phyloP scores from a whole-genome alignment of 1,284 basidiomycete genomes.

The Rhodotorula mucilaginosa region DNA sequence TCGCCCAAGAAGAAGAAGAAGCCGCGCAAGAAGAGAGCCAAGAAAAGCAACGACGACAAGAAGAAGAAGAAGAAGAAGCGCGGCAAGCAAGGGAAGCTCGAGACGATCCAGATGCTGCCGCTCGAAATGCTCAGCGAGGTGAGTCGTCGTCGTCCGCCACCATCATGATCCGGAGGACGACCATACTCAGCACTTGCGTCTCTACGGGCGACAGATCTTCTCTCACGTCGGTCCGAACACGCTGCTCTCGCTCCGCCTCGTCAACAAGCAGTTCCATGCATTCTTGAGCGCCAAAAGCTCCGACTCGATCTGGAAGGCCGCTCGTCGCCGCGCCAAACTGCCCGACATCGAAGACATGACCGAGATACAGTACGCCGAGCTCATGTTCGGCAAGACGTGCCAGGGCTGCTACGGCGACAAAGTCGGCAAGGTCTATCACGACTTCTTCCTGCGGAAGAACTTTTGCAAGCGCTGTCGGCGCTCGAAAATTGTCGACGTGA shows the following conservation, averaged over 20 bases:
- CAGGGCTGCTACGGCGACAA: constrained; percentile 3
- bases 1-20: not conserved
- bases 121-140: constrained; percentile 25
- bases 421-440: not conserved
- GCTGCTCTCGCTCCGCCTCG: constrained; percentile 11
- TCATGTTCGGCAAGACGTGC: constrained; percentile 11
- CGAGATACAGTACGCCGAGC: constrained; percentile 9
- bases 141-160: not conserved
- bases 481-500: not conserved
- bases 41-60: not conserved
- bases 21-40: not conserved
- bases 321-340: constrained; percentile 1
- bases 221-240: constrained; percentile 7
- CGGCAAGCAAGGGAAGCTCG: not conserved
- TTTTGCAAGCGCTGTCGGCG: constrained; percentile 2
- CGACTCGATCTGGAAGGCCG: constrained; percentile 1
- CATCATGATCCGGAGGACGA: no score
- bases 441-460: not conserved
- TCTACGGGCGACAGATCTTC: constrained; percentile 10
- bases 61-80: not conserved
- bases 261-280: constrained; percentile 7
- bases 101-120: constrained; percentile 14
- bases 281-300: constrained; percentile 1
- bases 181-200: no score
- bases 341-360: not conserved